Conservation (phyloP, 495 filamentous ascomycete species). For the Lasiosphaeris hirsuta region DNA sequence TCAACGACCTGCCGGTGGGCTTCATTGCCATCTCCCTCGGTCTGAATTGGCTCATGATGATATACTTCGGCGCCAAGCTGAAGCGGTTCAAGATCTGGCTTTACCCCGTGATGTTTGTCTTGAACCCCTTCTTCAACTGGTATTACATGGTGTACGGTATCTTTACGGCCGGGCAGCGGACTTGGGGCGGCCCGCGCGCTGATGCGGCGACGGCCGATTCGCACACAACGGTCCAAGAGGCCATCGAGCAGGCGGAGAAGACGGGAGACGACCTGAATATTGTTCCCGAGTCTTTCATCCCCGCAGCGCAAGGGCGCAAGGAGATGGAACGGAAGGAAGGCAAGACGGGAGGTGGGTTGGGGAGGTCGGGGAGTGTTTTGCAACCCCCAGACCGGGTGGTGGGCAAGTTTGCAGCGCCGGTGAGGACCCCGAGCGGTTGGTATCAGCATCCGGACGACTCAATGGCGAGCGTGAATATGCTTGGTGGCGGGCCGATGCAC, state of each 20-base stretch:
- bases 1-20: constrained; percentile 78
- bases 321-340: constrained; percentile 34
- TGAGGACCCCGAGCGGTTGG: constrained; percentile 59
- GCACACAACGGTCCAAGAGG: constrained; percentile 76
- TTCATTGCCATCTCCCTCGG: constrained; percentile 96
- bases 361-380: constrained; percentile 50
- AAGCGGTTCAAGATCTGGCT: constrained; percentile 90
- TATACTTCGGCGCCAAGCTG: constrained; percentile 88
- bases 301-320: constrained; percentile 53
- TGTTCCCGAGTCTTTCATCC: constrained; percentile 83
- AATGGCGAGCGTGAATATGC: constrained; percentile 45
- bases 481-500: constrained; percentile 25
- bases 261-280: constrained; percentile 90
- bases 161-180: constrained; percentile 91
- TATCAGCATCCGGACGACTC: constrained; percentile 62
- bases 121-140: constrained; percentile 99
- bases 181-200: constrained; percentile 93
- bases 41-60: constrained; percentile 92
- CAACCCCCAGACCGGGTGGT: constrained; percentile 71
- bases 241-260: constrained; percentile 72
- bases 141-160: constrained; percentile 87
- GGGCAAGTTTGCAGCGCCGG: constrained; percentile 64
- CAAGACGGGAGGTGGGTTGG: constrained; percentile 31
- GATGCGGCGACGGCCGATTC: constrained; percentile 84
- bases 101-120: constrained; percentile 91